Percentiles rank a stretch among this genome's conserved stretches.
These are phyloP conservation scores for Scenedesmus sp. DNA, from an alignment of 163 green algal species.

Conservation along the genomic window DNA sequence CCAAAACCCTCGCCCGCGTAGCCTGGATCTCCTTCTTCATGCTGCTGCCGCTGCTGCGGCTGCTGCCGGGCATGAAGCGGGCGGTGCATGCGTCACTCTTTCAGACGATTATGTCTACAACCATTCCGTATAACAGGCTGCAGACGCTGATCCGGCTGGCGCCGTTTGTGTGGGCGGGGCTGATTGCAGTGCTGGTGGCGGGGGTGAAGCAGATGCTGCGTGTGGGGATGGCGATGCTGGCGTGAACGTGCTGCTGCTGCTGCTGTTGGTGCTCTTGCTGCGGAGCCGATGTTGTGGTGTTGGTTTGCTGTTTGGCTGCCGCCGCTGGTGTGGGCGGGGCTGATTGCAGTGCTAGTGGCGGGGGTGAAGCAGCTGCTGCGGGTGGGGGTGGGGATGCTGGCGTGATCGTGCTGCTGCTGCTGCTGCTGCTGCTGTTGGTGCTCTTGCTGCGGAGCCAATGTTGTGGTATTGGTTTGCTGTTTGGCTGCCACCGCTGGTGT, in stretches of 20 bases:
- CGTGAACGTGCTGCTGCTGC: not conserved
- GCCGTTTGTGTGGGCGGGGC: slow-evolving; percentile 5
- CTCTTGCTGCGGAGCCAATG: too few relatives aligned
- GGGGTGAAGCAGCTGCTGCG: not conserved
- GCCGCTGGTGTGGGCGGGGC: not conserved
- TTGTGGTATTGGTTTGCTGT: too few relatives aligned
- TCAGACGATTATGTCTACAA: slow-evolving; percentile 45
- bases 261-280: too few relatives aligned
- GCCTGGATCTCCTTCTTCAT: slow-evolving; percentile 47
- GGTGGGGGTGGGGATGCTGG: too few relatives aligned
- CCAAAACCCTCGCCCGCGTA: slow-evolving; percentile 11
- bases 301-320: not conserved
- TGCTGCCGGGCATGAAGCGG: slow-evolving; percentile 27
- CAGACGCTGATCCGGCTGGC: slow-evolving; percentile 16
- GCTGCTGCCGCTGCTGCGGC: slow-evolving; percentile 47
- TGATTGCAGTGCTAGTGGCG: slow-evolving; percentile 12
- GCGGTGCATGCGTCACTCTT: slow-evolving; percentile 26
- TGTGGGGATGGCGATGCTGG: not conserved
- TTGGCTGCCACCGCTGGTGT: too few relatives aligned
- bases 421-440: not conserved
- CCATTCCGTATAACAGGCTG: slow-evolving; percentile 33
- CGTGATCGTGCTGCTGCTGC: too few relatives aligned
- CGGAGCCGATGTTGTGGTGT: too few relatives aligned
- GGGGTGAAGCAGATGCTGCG: not conserved
- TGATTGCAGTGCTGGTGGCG: slow-evolving; percentile 22